These are phyloP conservation scores for Coffea canephora DNA, from an alignment of 257 asterid genomes.

Conservation along the genomic window DNA sequence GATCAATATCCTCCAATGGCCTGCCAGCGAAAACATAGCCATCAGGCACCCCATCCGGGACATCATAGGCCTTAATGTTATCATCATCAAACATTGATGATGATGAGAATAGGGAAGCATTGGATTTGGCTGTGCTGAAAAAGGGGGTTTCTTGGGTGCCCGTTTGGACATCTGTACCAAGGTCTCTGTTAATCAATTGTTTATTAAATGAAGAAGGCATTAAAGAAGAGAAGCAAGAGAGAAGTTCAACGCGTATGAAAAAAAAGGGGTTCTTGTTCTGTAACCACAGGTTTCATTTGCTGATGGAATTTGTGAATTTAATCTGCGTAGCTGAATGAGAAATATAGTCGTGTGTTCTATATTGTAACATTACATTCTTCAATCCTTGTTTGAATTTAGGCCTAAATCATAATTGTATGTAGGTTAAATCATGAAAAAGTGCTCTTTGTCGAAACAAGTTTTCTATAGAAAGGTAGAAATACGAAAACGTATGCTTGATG, in stretches of 20 bases:
- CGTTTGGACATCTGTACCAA: too few species aligned
- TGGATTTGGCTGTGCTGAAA: slow-evolving; percentile 3
- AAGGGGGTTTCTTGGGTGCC: not conserved
- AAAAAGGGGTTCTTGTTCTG: not conserved
- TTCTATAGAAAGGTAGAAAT: not conserved
- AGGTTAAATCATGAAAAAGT: not conserved
- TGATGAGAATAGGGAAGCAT: not conserved
- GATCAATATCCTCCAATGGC: not conserved
- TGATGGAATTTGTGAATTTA: not conserved
- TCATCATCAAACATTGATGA: not conserved
- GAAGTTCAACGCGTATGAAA: not conserved
- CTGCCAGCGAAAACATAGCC: not conserved
- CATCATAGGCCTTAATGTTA: too few species aligned
- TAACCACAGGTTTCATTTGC: slow-evolving; percentile 1
- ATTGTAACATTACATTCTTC: not conserved
- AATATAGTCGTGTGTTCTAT: not conserved
- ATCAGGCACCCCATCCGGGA: too few species aligned
- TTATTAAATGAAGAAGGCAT: too few species aligned
- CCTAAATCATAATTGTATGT: not conserved
- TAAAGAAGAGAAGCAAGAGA: not conserved
- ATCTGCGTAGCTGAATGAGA: not conserved
- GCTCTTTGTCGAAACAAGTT: not conserved
- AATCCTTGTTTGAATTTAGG: not conserved
- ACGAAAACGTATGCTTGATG: too few species aligned
- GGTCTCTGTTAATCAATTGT: too few species aligned